Conservation (phyloP, 768 basidiomycete genomes). For the Leccinum arenicola region DNA sequence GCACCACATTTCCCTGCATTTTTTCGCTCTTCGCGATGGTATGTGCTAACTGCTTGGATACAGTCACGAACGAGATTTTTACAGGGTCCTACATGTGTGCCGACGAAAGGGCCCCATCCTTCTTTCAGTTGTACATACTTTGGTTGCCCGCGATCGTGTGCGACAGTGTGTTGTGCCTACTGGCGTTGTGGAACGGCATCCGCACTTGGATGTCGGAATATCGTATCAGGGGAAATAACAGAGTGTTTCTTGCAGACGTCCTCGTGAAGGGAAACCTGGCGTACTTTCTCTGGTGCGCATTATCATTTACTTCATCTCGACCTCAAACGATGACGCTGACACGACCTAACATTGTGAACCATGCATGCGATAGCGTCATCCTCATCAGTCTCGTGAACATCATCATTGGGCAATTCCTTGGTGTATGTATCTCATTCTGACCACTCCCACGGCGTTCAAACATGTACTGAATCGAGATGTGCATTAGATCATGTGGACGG, state of each 20-base stretch:
- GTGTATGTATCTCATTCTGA: slow-evolving; percentile 1
- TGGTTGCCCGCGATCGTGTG: slow-evolving; percentile 11
- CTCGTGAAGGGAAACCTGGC: slow-evolving; percentile 1
- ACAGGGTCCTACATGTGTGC: slow-evolving; percentile 6
- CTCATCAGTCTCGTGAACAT: neutral
- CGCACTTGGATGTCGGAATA: neutral
- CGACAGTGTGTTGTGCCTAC: slow-evolving; percentile 3
- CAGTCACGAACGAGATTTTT: neutral
- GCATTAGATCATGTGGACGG: neutral
- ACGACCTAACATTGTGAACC: neutral
- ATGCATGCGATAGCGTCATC: neutral
- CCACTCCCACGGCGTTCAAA: neutral
- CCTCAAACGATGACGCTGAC: neutral
- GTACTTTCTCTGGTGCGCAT: slow-evolving; percentile 5
- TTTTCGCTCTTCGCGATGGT: neutral
- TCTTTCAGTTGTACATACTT: slow-evolving; percentile 2
- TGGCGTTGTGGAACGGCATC: slow-evolving; percentile 5
- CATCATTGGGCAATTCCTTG: neutral
- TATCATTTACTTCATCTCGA: neutral
- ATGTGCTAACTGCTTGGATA: too few relatives aligned
- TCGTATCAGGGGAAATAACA: neutral
- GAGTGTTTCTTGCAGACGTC: neutral
- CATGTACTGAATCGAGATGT: neutral
- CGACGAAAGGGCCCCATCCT: neutral
- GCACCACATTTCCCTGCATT: neutral